Evolutionary conservation across 129 eudicot genomes (phyloP).

Genomic region (Centrapalus pauciflorus): DNA sequence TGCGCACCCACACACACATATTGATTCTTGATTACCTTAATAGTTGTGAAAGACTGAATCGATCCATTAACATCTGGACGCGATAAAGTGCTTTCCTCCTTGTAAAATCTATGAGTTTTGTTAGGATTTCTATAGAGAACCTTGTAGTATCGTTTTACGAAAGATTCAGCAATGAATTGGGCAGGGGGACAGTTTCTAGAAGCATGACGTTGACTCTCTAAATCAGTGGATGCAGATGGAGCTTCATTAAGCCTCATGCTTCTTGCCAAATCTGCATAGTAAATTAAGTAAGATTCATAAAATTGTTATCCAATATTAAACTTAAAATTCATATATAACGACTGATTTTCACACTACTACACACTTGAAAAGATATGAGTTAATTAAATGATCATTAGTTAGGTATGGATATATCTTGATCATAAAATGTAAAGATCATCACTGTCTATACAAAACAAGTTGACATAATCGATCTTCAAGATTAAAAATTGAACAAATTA

Average conservation of each 20-base stretch:
- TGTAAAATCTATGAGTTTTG: slow-evolving; percentile 8
- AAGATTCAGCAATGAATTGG: not conserved
- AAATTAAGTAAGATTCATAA: not conserved
- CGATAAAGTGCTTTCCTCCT: slow-evolving; percentile 15
- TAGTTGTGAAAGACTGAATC: not conserved
- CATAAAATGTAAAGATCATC: too few species aligned
- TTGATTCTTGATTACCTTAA: slow-evolving; percentile 14
- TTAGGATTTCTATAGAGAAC: not conserved
- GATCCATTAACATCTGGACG: slow-evolving; percentile 11
- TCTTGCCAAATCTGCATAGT: slow-evolving; percentile 16
- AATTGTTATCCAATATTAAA: not conserved
- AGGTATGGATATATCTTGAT: not conserved
- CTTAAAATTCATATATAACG: too few species aligned
- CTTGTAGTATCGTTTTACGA: slow-evolving; percentile 6
- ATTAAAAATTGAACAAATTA: too few species aligned
- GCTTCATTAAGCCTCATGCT: not conserved
- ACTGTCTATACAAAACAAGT: too few species aligned
- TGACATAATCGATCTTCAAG: too few species aligned
- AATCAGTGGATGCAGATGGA: too few species aligned
- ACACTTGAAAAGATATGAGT: too few species aligned
- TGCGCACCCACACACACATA: too few species aligned
- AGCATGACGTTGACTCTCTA: not conserved
- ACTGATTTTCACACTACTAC: too few species aligned
- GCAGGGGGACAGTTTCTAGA: not conserved
- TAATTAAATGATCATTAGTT: not conserved